phyloP scores from a whole-genome alignment of 2,329 filamentous ascomycete genomes.

The Fusarium drepaniforme region DNA sequence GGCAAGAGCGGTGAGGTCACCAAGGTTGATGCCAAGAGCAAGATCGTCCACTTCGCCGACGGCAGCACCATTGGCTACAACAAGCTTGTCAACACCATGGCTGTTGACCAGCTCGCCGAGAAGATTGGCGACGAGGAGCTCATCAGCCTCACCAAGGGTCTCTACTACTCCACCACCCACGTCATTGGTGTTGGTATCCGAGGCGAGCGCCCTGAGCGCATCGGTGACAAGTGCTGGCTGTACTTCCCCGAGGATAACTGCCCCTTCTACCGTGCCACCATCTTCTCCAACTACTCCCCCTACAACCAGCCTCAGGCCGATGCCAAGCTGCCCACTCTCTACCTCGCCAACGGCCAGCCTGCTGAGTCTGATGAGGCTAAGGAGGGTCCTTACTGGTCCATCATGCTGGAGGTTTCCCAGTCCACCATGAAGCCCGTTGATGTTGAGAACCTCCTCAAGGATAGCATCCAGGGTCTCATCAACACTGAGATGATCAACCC shows the following conservation, averaged over 20 bases:
- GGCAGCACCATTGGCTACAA: slow-evolving; percentile 92
- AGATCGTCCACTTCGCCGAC: slow-evolving; percentile 84
- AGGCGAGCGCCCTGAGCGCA: slow-evolving; percentile 90
- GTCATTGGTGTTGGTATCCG: slow-evolving; percentile 97
- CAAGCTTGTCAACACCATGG: slow-evolving; percentile 96
- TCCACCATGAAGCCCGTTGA: slow-evolving; percentile 96
- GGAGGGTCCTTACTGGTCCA: slow-evolving; percentile 98
- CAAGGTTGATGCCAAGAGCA: slow-evolving; percentile 88
- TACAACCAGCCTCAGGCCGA: slow-evolving; percentile 92
- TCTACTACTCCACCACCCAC: slow-evolving; percentile 98
- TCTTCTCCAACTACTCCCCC: slow-evolving; percentile 99
- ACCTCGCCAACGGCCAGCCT: slow-evolving; percentile 88
- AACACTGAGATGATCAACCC: slow-evolving; percentile 97
- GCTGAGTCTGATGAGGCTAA: slow-evolving; percentile 78
- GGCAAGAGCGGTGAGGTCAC: slow-evolving; percentile 86
- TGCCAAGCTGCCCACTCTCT: slow-evolving; percentile 87
- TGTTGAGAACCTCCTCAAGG: slow-evolving; percentile 83
- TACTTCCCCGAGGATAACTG: slow-evolving; percentile 99
- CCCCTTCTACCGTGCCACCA: slow-evolving; percentile 99
- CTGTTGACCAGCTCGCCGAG: slow-evolving; percentile 89
- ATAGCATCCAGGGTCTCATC: slow-evolving; percentile 95
- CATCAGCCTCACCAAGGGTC: slow-evolving; percentile 83
- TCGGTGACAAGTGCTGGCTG: slow-evolving; percentile 99
- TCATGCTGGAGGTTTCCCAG: slow-evolving; percentile 99
- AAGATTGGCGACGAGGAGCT: slow-evolving; percentile 90